phyloP scores from a whole-genome alignment of 2,329 filamentous ascomycete species.

The Alternaria sp. region DNA sequence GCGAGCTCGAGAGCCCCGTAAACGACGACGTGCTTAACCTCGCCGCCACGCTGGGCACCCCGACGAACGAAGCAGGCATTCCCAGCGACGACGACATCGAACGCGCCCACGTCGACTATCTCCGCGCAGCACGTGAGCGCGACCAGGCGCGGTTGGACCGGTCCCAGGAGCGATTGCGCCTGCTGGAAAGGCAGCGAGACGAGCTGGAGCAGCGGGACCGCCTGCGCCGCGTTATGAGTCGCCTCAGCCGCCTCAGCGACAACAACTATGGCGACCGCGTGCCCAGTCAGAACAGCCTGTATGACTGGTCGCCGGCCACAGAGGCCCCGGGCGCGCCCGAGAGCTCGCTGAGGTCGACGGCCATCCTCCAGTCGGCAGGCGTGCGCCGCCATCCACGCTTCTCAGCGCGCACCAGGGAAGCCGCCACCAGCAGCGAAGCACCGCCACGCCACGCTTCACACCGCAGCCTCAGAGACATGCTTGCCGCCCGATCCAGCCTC shows the following conservation, averaged over 20 bases:
- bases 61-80: slow-evolving; percentile 9
- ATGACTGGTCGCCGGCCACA: slow-evolving; percentile 65
- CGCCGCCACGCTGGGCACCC: slow-evolving; percentile 57
- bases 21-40: slow-evolving; percentile 53
- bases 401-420: slow-evolving; percentile 45
- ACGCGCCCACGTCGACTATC: slow-evolving; percentile 27
- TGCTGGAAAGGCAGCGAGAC: slow-evolving; percentile 41
- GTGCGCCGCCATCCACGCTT: slow-evolving; percentile 49
- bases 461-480: slow-evolving; percentile 33
- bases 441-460: slow-evolving; percentile 18
- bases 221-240: slow-evolving; percentile 54
- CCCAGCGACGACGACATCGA: slow-evolving; percentile 23
- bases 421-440: slow-evolving; percentile 48
- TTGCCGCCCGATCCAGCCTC: slow-evolving; percentile 30
- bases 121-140: slow-evolving; percentile 52
- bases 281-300: slow-evolving; percentile 61
- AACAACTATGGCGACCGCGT: slow-evolving; percentile 59
- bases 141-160: slow-evolving; percentile 25
- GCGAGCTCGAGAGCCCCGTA: slow-evolving; percentile 56
- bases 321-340: slow-evolving; percentile 39
- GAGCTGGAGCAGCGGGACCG: slow-evolving; percentile 51
- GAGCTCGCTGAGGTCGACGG: slow-evolving; percentile 47
- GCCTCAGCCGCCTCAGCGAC: slow-evolving; percentile 53
- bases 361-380: slow-evolving; percentile 47
- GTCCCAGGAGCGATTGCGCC: slow-evolving; percentile 35